A percentile compares a stretch with the other conserved stretches of the same genome.
These are phyloP conservation scores for Tulasnella calospora DNA, from an alignment of 768 basidiomycete genomes.

Conservation along the genomic window DNA sequence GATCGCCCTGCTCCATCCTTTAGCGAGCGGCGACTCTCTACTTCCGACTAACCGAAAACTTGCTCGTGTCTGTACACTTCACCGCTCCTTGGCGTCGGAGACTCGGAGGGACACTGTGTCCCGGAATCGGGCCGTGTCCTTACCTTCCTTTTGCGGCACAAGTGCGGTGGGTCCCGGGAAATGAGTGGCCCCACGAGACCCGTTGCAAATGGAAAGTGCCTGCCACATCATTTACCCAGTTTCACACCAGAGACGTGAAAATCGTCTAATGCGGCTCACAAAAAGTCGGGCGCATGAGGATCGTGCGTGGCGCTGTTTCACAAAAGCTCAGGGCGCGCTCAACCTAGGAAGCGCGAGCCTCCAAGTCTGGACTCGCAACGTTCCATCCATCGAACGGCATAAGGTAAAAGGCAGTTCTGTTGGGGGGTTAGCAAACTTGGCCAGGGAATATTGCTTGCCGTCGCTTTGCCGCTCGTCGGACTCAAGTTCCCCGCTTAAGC, in stretches of 20 bases:
- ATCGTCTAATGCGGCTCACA: neutral
- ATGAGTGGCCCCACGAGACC: neutral
- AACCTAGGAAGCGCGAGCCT: neutral
- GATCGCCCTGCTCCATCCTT: neutral
- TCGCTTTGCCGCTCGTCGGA: neutral
- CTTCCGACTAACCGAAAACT: neutral
- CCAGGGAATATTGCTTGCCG: neutral
- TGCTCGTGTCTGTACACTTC: neutral
- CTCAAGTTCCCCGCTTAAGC: neutral
- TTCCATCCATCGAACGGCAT: neutral
- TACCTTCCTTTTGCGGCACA: neutral
- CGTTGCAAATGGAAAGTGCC: neutral
- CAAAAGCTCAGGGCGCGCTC: neutral
- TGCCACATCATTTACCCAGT: neutral
- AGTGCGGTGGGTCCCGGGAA: neutral
- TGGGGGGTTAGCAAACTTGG: neutral
- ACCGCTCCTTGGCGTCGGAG: neutral
- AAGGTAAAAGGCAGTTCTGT: neutral
- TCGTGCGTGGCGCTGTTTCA: neutral
- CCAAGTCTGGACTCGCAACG: neutral
- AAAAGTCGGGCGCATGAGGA: too few species aligned
- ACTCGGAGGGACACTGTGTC: neutral
- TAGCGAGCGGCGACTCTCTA: neutral
- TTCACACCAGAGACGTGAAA: neutral
- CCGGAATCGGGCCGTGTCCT: neutral